These are phyloP conservation scores for Xylaria polymorpha DNA, from an alignment of 2,329 filamentous ascomycete species.

Conservation along the genomic window DNA sequence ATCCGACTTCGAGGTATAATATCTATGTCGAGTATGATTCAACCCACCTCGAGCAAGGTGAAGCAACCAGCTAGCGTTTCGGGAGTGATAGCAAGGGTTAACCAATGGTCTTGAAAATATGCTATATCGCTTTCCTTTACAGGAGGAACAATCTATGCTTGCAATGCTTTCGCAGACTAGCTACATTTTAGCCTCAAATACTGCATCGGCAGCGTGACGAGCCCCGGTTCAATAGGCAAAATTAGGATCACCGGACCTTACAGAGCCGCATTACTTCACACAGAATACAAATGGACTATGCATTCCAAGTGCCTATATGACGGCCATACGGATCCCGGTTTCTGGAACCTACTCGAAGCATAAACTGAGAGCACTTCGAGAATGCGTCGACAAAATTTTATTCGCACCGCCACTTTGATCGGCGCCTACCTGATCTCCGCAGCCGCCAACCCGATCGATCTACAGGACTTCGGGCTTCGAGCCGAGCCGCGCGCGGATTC, in stretches of 20 bases:
- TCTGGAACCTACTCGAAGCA: not conserved
- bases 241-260: constrained; percentile 20
- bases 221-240: constrained; percentile 10
- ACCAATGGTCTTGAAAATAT: not conserved
- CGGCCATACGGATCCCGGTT: not conserved
- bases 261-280: constrained; percentile 9
- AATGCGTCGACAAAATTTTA: constrained; percentile 28
- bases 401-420: constrained; percentile 24
- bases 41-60: not conserved
- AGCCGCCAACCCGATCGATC: constrained; percentile 41
- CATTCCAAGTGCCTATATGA: not conserved
- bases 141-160: constrained; percentile 1
- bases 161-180: not conserved
- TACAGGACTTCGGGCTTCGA: constrained; percentile 41
- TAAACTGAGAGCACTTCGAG: not conserved
- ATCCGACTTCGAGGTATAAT: not conserved
- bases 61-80: not conserved
- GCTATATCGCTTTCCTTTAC: not conserved
- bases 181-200: constrained; percentile 31
- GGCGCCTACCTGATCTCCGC: constrained; percentile 32
- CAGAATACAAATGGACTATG: constrained; percentile 9
- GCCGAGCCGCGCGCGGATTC: constrained; percentile 50
- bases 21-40: not conserved
- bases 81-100: not conserved
- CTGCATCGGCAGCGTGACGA: not conserved